phyloP scores from a whole-genome alignment of 208 protist species.

The Trypanosoma cruzi region DNA sequence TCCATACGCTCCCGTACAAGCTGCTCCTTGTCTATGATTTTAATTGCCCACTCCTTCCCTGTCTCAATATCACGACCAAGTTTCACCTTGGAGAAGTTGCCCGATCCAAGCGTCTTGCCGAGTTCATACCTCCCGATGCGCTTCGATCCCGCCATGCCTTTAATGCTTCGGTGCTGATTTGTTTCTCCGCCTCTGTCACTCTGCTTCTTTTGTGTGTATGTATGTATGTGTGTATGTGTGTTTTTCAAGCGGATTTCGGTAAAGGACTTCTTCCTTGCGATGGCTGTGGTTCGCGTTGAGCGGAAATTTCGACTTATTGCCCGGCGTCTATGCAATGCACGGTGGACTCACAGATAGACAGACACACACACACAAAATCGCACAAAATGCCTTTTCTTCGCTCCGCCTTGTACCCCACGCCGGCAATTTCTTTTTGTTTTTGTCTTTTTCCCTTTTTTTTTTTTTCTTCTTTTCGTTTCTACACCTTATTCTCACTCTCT shows the following conservation, averaged over 20 bases:
- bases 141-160: constrained; percentile 9
- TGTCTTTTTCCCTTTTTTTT: neutral
- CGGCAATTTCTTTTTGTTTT: neutral
- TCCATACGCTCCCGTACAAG: constrained; percentile 87
- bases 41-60: constrained; percentile 84
- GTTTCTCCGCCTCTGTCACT: too few relatives aligned
- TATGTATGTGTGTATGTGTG: too few relatives aligned
- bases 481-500: too few relatives aligned
- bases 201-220: too few relatives aligned
- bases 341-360: neutral
- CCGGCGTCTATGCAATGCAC: neutral
- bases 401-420: neutral
- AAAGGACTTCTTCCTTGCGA: neutral
- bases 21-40: constrained; percentile 90
- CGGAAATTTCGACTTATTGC: neutral
- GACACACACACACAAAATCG: neutral
- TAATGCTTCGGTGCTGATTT: too few relatives aligned
- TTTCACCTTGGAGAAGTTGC: constrained; percentile 92
- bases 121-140: constrained; percentile 88
- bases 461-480: neutral
- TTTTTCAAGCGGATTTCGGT: too few relatives aligned
- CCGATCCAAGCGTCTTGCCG: constrained; percentile 84
- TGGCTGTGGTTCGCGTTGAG: neutral
- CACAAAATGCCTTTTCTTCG: neutral
- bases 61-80: constrained; percentile 65